phyloP scores from a whole-genome alignment of 768 basidiomycete species.

The Lentinula aciculospora region DNA sequence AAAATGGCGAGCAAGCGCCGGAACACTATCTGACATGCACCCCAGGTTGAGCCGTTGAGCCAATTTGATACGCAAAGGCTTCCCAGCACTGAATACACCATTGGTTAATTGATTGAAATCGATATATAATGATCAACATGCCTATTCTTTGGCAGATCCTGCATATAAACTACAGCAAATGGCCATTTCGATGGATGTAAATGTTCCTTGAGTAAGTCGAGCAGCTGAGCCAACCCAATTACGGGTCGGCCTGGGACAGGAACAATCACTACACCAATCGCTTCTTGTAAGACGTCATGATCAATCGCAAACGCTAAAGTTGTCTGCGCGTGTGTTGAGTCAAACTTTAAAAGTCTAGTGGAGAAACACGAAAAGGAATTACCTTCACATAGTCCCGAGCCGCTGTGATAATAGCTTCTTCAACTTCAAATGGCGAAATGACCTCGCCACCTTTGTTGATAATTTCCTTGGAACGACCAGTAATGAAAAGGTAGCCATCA shows the following conservation, averaged over 20 bases:
- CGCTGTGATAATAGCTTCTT: conserved; percentile 44
- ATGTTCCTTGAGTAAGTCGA: conserved; percentile 36
- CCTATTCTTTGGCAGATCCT: conserved; percentile 40
- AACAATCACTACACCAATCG: conserved; percentile 39
- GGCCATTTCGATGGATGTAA: conserved; percentile 48
- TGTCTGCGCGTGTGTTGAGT: conserved; percentile 17
- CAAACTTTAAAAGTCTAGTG: not conserved
- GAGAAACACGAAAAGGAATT: not conserved
- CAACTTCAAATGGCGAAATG: conserved; percentile 55
- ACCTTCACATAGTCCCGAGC: conserved; percentile 37
- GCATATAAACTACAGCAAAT: conserved; percentile 41
- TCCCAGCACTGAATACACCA: conserved; percentile 28
- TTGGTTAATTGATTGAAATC: not conserved
- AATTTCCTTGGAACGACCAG: conserved; percentile 56
- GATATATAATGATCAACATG: not conserved
- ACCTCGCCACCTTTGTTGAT: conserved; percentile 59
- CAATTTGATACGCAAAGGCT: conserved; percentile 40
- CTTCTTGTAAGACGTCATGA: conserved; percentile 42
- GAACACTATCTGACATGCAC: conserved; percentile 26
- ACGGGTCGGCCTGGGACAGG: conserved; percentile 26
- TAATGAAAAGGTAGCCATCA: conserved; percentile 46
- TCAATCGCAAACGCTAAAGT: conserved; percentile 38
- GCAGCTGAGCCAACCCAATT: conserved; percentile 34
- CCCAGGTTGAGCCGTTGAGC: conserved; percentile 34
- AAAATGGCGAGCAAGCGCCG: conserved; percentile 33